phyloP scores from a whole-genome alignment of 345 rosid genomes.

The Diplotaxis tenuifolia region DNA sequence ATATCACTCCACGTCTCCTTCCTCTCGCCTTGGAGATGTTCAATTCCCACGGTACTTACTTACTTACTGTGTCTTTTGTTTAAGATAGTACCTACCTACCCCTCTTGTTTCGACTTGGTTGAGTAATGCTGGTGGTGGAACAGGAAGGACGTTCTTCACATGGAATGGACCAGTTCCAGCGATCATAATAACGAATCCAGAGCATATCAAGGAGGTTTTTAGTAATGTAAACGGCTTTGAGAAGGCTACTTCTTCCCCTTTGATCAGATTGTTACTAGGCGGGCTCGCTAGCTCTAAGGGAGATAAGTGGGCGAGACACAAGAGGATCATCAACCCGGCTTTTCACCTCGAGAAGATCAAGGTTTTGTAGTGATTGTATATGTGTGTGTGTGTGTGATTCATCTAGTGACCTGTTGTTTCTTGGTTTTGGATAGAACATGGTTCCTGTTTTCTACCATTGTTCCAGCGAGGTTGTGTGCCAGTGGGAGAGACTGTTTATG shows the following conservation, averaged over 20 bases:
- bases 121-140: not conserved
- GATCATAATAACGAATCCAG: not conserved
- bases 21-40: not conserved
- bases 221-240: not conserved
- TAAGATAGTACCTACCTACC: not conserved
- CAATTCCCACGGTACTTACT: not conserved
- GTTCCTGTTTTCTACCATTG: not conserved
- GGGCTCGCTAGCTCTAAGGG: not conserved
- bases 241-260: not conserved
- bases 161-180: not conserved
- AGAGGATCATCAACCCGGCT: not conserved
- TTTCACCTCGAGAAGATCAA: not conserved
- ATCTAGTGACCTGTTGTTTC: not conserved
- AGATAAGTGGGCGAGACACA: not conserved
- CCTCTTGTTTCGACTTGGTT: not conserved
- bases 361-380: not conserved
- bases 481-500: not conserved
- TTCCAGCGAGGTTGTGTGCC: not conserved
- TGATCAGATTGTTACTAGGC: not conserved
- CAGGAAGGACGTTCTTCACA: not conserved
- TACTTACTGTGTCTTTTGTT: not conserved
- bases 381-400: not conserved
- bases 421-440: not conserved
- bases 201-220: not conserved
- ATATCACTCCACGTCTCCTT: not conserved